Evolutionary conservation across 2,329 filamentous ascomycete species (phyloP).

Genomic region (Trichoderma aggressivum): DNA sequence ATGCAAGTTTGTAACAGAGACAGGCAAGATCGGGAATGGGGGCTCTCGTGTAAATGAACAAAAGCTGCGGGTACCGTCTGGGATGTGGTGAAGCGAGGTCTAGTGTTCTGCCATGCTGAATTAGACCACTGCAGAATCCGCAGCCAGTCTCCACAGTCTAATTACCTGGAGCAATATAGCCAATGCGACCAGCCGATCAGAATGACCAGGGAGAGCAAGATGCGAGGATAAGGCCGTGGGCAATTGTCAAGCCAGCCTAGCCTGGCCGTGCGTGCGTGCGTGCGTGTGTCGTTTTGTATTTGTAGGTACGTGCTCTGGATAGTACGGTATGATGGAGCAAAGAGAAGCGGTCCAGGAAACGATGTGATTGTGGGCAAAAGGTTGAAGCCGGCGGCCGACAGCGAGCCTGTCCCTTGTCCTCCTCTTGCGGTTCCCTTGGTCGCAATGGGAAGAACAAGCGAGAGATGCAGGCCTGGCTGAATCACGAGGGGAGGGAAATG

Average conservation of each 20-base stretch:
- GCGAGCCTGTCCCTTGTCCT: neutral
- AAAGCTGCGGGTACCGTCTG: conserved; percentile 5
- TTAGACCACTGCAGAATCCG: conserved; percentile 11
- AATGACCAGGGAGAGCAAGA: conserved; percentile 19
- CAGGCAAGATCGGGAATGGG: conserved; percentile 11
- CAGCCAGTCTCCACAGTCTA: conserved; percentile 22
- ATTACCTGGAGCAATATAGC: conserved; percentile 24
- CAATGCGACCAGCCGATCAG: conserved; percentile 26
- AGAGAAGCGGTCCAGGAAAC: neutral
- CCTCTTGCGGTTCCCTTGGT: neutral
- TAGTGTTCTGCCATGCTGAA: conserved; percentile 15
- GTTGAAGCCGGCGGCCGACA: neutral
- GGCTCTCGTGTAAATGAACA: conserved; percentile 16
- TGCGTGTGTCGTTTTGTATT: neutral
- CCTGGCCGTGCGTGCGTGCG: neutral
- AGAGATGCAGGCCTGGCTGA: conserved; percentile 13
- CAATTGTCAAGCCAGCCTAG: neutral
- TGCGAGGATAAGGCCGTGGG: conserved; percentile 5
- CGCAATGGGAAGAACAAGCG: neutral
- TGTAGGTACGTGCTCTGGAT: neutral
- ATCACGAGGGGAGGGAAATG: conserved; percentile 11
- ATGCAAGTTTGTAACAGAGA: conserved; percentile 13
- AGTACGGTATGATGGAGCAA: neutral
- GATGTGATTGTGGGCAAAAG: neutral
- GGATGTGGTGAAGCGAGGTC: conserved; percentile 15